A percentile compares a stretch with the other conserved stretches of the same genome.
phyloP scores from a whole-genome alignment of 73 alveolate species.

The Paramecium octaurelia region DNA sequence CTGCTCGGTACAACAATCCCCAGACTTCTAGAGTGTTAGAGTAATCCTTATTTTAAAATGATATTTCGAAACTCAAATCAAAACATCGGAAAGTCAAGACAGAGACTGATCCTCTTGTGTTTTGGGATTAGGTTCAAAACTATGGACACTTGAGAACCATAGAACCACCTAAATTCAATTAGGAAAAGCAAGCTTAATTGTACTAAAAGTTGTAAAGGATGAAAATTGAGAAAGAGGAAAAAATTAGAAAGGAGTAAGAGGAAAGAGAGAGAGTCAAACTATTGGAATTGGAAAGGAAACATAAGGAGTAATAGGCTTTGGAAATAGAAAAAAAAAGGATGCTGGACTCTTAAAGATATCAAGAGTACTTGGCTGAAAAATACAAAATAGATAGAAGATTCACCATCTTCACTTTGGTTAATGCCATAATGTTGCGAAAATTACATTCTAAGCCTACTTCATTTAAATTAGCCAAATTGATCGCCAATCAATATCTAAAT shows the following conservation, averaged over 20 bases:
- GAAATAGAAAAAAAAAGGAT: constrained; percentile 1
- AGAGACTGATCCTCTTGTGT: background rate
- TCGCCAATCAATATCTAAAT: constrained; percentile 10
- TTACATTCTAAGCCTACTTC: background rate
- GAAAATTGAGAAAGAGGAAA: constrained; percentile 2
- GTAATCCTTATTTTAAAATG: background rate
- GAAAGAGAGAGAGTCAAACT: background rate
- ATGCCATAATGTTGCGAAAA: constrained; percentile 1
- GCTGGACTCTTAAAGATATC: background rate
- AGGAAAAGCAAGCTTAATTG: background rate
- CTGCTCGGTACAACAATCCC: background rate
- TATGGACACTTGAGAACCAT: background rate
- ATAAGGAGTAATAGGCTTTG: background rate
- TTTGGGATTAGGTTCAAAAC: background rate
- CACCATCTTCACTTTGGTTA: background rate
- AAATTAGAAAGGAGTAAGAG: background rate
- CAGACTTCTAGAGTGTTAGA: background rate
- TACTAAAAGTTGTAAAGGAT: background rate
- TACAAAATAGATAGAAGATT: constrained; percentile 20
- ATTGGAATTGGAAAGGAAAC: background rate
- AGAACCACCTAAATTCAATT: background rate
- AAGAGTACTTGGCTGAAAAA: constrained; percentile 6
- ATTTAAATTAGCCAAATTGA: background rate
- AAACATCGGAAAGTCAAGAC: background rate
- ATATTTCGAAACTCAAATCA: background rate